Evolutionary conservation across 2,329 filamentous ascomycete species (phyloP).

Genomic region (Trichoderma oligosporum): DNA sequence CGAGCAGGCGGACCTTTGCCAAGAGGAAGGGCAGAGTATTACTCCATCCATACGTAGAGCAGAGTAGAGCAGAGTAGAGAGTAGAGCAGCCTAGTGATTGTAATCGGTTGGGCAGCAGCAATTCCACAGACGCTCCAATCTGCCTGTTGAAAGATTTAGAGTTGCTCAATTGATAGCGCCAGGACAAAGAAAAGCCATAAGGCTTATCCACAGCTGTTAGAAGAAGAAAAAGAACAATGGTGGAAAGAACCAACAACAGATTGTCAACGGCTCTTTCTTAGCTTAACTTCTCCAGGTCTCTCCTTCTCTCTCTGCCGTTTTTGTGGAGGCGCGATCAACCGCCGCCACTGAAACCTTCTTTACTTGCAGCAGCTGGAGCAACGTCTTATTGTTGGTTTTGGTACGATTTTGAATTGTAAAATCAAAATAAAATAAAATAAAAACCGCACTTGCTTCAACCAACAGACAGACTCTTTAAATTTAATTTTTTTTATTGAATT

Average conservation of each 20-base stretch:
- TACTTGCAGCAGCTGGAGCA: neutral
- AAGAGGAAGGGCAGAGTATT: too few relatives aligned
- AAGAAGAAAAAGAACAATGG: neutral
- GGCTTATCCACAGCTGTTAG: too few relatives aligned
- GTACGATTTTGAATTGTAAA: neutral
- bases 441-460: neutral
- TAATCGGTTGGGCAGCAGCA: neutral
- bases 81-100: neutral
- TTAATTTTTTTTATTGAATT: neutral
- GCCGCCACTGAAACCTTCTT: neutral
- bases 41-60: too few relatives aligned
- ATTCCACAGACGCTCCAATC: too few relatives aligned
- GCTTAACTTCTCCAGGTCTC: neutral
- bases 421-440: neutral
- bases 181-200: too few relatives aligned
- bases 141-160: neutral
- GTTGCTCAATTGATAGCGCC: neutral
- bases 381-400: neutral
- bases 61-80: neutral
- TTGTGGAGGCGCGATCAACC: slow-evolving; percentile 10
- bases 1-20: too few relatives aligned
- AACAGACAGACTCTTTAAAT: neutral
- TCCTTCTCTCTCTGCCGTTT: neutral
- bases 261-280: neutral
- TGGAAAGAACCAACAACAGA: neutral